Percentiles rank a stretch among this genome's conserved stretches.
Evolutionary conservation across 2,329 filamentous ascomycete genomes (phyloP).

Genomic region (Rhynchosporium agropyri): DNA sequence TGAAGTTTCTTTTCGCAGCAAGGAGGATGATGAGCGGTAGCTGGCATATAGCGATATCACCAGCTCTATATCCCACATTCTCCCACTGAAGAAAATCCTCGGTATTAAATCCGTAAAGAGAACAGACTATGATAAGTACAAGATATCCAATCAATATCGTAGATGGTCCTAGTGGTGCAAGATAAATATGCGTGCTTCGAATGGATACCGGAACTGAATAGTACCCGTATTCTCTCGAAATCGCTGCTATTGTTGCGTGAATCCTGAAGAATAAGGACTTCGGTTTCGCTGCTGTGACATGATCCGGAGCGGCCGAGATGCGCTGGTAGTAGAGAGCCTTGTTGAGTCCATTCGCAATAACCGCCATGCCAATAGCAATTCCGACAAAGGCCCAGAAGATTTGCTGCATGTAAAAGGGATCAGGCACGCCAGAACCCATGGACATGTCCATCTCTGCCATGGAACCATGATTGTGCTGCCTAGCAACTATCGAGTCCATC

Average conservation of each 20-base stretch:
- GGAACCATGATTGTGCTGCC: slow-evolving; percentile 25
- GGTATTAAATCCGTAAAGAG: slow-evolving; percentile 57
- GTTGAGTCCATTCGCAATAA: slow-evolving; percentile 50
- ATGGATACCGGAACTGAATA: slow-evolving; percentile 46
- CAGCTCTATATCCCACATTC: slow-evolving; percentile 60
- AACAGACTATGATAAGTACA: slow-evolving; percentile 55
- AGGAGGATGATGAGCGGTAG: slow-evolving; percentile 67
- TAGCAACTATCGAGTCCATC: slow-evolving; percentile 28
- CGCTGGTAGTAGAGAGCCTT: slow-evolving; percentile 53
- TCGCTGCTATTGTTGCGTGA: slow-evolving; percentile 56
- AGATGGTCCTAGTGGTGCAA: slow-evolving; percentile 46
- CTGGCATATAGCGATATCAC: slow-evolving; percentile 68
- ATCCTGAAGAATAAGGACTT: slow-evolving; percentile 50
- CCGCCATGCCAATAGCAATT: slow-evolving; percentile 47
- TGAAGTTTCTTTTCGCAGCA: slow-evolving; percentile 58
- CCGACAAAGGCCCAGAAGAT: slow-evolving; percentile 53
- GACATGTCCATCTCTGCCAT: slow-evolving; percentile 15
- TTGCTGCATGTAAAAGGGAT: slow-evolving; percentile 47
- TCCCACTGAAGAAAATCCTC: slow-evolving; percentile 54
- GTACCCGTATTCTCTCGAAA: slow-evolving; percentile 56
- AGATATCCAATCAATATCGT: slow-evolving; percentile 50
- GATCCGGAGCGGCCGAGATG: slow-evolving; percentile 46
- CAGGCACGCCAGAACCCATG: slow-evolving; percentile 41
- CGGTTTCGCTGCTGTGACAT: slow-evolving; percentile 54
- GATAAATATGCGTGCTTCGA: slow-evolving; percentile 41